Conservation (phyloP, 1,284 basidiomycete species). For the Peniophora sp. region DNA sequence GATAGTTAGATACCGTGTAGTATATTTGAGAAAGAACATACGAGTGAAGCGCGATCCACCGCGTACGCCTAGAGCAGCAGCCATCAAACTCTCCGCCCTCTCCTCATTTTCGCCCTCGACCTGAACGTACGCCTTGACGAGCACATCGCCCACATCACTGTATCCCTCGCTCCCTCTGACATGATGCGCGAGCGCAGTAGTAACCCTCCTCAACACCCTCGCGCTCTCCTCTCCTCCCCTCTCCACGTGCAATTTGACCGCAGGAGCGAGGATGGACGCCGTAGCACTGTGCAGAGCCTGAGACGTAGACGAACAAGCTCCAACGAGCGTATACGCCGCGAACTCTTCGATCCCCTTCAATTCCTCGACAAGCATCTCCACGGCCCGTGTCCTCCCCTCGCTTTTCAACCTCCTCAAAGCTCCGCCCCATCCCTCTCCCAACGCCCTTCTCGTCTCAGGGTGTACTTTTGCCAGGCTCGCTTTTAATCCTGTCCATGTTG, state of each 20-base stretch:
- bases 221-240: conserved; percentile 13
- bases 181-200: conserved; percentile 79
- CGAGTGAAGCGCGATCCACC: not conserved
- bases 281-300: conserved; percentile 76
- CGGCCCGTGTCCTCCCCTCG: conserved; percentile 40
- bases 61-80: conserved; percentile 32
- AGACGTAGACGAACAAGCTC: conserved; percentile 50
- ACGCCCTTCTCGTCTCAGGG: conserved; percentile 60
- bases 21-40: too few relatives aligned
- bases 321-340: conserved; percentile 53
- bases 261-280: conserved; percentile 47
- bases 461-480: conserved; percentile 33
- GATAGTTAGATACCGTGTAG: too few relatives aligned
- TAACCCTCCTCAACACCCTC: conserved; percentile 51
- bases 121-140: conserved; percentile 29
- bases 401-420: conserved; percentile 57
- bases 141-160: conserved; percentile 45
- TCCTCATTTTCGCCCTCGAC: conserved; percentile 13
- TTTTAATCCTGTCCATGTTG: conserved; percentile 50
- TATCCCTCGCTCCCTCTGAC: conserved; percentile 64
- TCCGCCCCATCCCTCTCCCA: conserved; percentile 75
- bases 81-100: too few relatives aligned
- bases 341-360: conserved; percentile 46
- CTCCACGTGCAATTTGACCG: conserved; percentile 47
- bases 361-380: conserved; percentile 38